These are phyloP conservation scores for Penicillium alfredii DNA, from an alignment of 495 filamentous ascomycete species.

Conservation along the genomic window DNA sequence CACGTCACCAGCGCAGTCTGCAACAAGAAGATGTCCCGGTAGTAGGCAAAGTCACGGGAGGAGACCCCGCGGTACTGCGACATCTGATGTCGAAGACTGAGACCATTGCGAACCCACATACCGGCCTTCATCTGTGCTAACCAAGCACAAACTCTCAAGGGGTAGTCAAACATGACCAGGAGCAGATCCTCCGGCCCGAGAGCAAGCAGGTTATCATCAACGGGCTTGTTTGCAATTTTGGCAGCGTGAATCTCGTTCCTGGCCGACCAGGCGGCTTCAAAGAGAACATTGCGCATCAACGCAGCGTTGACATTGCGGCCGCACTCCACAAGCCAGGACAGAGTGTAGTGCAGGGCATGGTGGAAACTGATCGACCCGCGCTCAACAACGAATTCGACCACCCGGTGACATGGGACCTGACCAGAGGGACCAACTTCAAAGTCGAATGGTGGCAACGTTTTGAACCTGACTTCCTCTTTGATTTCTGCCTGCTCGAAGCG, in stretches of 20 bases:
- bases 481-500: constrained; percentile 86
- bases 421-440: constrained; percentile 58
- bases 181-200: constrained; percentile 66
- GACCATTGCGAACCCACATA: constrained; percentile 97
- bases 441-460: constrained; percentile 67
- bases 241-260: constrained; percentile 23
- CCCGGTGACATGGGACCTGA: constrained; percentile 42
- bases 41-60: constrained; percentile 84
- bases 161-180: constrained; percentile 85
- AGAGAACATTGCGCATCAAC: constrained; percentile 58
- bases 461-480: constrained; percentile 76
- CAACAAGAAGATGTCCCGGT: constrained; percentile 89
- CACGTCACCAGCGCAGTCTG: constrained; percentile 87
- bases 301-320: constrained; percentile 67
- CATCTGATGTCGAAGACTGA: constrained; percentile 91
- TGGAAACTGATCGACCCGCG: constrained; percentile 93
- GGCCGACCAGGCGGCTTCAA: constrained; percentile 45
- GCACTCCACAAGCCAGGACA: constrained; percentile 95
- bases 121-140: constrained; percentile 94
- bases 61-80: constrained; percentile 83
- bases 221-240: constrained; percentile 6
- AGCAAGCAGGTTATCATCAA: constrained; percentile 18
- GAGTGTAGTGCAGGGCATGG: constrained; percentile 89
- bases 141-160: constrained; percentile 90
- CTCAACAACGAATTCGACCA: constrained; percentile 84